These are phyloP conservation scores for Picea sitchensis DNA, from an alignment of 75 land plant species.

Conservation along the genomic window DNA sequence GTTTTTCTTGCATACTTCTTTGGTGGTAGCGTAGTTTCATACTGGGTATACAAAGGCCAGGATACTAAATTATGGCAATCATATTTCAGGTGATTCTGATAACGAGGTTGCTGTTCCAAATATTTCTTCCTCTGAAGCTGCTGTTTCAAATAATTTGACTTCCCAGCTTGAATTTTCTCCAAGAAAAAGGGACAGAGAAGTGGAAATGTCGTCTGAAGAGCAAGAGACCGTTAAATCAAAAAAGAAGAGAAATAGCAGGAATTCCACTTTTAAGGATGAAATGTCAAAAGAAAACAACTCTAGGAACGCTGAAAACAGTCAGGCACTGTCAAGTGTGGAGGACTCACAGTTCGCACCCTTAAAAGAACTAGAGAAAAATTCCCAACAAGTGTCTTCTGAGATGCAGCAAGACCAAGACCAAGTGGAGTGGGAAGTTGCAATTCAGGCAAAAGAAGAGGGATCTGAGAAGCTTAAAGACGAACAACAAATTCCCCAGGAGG, in stretches of 20 bases:
- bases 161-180: background rate
- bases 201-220: too few species aligned
- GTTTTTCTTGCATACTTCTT: background rate
- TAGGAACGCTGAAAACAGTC: too few species aligned
- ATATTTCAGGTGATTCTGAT: conserved; percentile 3
- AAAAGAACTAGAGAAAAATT: too few species aligned
- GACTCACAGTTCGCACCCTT: too few species aligned
- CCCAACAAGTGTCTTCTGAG: too few species aligned
- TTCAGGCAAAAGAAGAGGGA: too few species aligned
- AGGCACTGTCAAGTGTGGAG: too few species aligned
- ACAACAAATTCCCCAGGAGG: too few species aligned
- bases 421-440: too few species aligned
- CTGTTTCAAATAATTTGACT: background rate
- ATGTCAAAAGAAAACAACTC: too few species aligned
- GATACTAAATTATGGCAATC: background rate
- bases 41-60: background rate
- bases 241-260: background rate
- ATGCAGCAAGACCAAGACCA: too few species aligned
- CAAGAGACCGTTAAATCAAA: background rate
- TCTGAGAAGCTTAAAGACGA: too few species aligned
- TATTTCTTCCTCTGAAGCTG: background rate
- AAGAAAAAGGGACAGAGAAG: background rate
- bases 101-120: background rate
- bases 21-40: background rate
- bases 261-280: background rate